Conservation (phyloP, 805 yeast genomes). For the Pichia kluyveri region DNA sequence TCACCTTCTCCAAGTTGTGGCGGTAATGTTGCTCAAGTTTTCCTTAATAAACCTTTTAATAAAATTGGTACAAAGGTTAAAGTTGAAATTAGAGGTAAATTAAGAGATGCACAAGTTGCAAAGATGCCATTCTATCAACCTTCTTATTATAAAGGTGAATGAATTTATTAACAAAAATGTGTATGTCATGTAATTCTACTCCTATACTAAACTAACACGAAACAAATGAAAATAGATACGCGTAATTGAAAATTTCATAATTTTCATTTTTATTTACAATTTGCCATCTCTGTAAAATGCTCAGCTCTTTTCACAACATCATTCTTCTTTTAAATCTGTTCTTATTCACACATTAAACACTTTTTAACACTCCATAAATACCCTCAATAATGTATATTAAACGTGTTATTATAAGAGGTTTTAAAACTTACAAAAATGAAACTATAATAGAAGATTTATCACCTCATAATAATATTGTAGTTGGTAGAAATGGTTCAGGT, state of each 20-base stretch:
- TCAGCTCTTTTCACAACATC: too few species aligned
- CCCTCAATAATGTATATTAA: conserved; percentile 10
- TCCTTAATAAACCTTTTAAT: conserved; percentile 58
- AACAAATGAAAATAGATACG: too few species aligned
- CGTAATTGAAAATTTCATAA: too few species aligned
- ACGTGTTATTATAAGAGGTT: conserved; percentile 73
- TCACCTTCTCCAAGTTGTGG: conserved; percentile 53
- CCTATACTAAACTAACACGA: too few species aligned
- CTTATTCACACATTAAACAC: too few species aligned
- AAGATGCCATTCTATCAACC: conserved; percentile 81
- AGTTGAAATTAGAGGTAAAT: conserved; percentile 78
- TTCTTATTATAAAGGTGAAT: conserved; percentile 47
- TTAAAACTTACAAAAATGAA: conserved; percentile 83
- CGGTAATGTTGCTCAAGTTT: conserved; percentile 86
- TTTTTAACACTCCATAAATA: too few species aligned
- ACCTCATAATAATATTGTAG: conserved; percentile 76
- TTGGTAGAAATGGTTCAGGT: conserved; percentile 95
- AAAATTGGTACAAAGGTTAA: conserved; percentile 68
- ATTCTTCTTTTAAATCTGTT: too few species aligned
- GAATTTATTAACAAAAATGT: neutral
- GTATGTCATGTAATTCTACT: too few species aligned
- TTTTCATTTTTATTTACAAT: too few species aligned
- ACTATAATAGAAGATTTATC: conserved; percentile 70
- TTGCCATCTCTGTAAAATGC: too few species aligned
- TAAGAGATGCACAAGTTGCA: conserved; percentile 63